Conservation (phyloP, 495 filamentous ascomycete species). For the Paragyromitra xinjiangensis region DNA sequence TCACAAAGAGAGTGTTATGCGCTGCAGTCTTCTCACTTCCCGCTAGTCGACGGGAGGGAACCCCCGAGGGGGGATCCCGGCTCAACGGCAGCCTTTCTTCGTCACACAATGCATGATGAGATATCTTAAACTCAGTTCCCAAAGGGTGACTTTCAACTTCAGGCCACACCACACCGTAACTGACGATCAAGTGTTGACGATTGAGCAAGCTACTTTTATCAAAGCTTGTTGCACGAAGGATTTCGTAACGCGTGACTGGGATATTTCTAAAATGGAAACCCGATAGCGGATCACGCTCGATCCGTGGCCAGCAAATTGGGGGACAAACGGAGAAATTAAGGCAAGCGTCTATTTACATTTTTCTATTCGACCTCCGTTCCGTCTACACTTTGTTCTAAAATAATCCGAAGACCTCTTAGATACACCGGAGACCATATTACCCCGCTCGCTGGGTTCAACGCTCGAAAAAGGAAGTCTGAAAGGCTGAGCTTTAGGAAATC, state of each 20-base stretch:
- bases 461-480: neutral
- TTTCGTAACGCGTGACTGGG: conserved; percentile 25
- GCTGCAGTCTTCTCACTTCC: too few relatives aligned
- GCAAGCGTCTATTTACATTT: conserved; percentile 31
- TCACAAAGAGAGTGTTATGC: too few relatives aligned
- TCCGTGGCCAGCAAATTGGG: conserved; percentile 13
- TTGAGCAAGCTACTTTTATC: conserved; percentile 19
- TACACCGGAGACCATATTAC: conserved; percentile 32
- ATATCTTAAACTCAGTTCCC: too few relatives aligned
- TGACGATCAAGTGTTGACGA: conserved; percentile 33
- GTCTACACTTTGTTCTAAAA: conserved; percentile 25
- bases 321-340: conserved; percentile 7
- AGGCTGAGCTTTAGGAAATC: conserved; percentile 11
- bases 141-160: conserved; percentile 20
- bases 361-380: conserved; percentile 20
- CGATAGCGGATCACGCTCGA: conserved; percentile 12
- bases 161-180: conserved; percentile 12
- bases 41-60: too few relatives aligned
- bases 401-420: neutral
- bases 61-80: too few relatives aligned
- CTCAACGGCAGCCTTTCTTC: too few relatives aligned
- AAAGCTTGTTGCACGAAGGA: conserved; percentile 14
- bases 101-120: too few relatives aligned
- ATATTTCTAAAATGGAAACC: neutral
- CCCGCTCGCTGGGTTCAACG: conserved; percentile 1